These are phyloP conservation scores for Arachnomyces sp. DNA, from an alignment of 2,329 filamentous ascomycete species.

Conservation along the genomic window DNA sequence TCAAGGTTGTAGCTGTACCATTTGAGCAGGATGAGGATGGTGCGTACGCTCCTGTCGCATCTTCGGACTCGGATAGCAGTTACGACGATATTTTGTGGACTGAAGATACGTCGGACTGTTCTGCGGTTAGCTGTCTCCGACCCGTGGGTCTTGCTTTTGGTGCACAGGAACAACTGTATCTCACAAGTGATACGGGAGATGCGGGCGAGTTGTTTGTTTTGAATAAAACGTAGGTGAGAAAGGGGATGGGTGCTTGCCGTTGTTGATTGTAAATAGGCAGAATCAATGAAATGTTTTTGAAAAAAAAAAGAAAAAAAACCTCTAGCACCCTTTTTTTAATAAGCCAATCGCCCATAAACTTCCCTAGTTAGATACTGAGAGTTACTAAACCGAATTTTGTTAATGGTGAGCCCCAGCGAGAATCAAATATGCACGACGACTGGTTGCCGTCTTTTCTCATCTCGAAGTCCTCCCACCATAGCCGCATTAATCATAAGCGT, in stretches of 20 bases:
- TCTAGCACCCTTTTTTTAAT: too few species aligned
- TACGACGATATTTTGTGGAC: constrained; percentile 24
- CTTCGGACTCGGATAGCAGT: constrained; percentile 25
- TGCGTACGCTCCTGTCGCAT: constrained; percentile 27
- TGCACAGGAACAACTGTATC: constrained; percentile 23
- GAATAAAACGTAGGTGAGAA: too few species aligned
- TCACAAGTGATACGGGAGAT: constrained; percentile 25
- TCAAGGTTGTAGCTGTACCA: constrained; percentile 42
- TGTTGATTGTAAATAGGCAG: too few species aligned
- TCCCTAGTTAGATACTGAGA: too few species aligned
- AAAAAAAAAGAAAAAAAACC: too few species aligned
- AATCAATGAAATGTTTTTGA: too few species aligned
- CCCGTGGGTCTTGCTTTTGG: constrained; percentile 29
- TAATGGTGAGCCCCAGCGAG: too few species aligned
- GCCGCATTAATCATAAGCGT: constrained; percentile 10
- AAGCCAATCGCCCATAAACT: too few species aligned
- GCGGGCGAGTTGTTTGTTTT: constrained; percentile 12
- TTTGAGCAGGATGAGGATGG: constrained; percentile 38
- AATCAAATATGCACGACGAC: neutral
- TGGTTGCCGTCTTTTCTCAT: constrained; percentile 10
- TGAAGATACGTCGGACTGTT: constrained; percentile 20
- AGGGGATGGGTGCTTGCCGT: too few species aligned
- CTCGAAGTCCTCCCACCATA: constrained; percentile 9
- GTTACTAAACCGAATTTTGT: too few species aligned
- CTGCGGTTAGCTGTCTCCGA: constrained; percentile 21